These are phyloP conservation scores for Fragosphaeria purpurea DNA, from an alignment of 2,329 filamentous ascomycete genomes.

Conservation along the genomic window DNA sequence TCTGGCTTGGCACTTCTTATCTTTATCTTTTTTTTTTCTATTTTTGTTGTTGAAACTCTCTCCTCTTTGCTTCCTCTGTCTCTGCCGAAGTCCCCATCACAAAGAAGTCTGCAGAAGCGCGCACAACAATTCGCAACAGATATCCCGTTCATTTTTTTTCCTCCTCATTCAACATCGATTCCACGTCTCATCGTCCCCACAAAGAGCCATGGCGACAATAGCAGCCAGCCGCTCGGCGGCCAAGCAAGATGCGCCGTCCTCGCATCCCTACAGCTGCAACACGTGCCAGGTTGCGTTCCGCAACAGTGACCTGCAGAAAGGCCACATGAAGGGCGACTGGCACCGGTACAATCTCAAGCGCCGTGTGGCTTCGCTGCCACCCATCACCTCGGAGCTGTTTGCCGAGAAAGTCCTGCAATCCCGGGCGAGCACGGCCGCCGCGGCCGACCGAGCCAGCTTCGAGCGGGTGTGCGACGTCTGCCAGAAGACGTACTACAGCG, in stretches of 20 bases:
- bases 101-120: too few species aligned
- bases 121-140: too few species aligned
- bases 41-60: too few species aligned
- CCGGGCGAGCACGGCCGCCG: slow-evolving; percentile 72
- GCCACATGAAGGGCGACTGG: slow-evolving; percentile 98
- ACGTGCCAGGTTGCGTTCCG: slow-evolving; percentile 96
- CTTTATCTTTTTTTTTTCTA: not conserved
- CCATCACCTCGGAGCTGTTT: slow-evolving; percentile 85
- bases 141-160: too few species aligned
- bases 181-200: too few species aligned
- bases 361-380: slow-evolving; percentile 78
- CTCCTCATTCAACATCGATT: too few species aligned
- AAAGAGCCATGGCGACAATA: slow-evolving; percentile 38
- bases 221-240: slow-evolving; percentile 25
- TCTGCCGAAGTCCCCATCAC: too few species aligned
- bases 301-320: slow-evolving; percentile 83
- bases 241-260: slow-evolving; percentile 27
- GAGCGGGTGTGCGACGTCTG: slow-evolving; percentile 75
- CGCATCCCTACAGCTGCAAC: slow-evolving; percentile 95
- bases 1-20: too few species aligned
- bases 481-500: slow-evolving; percentile 88
- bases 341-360: slow-evolving; percentile 98
- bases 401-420: slow-evolving; percentile 92
- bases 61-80: too few species aligned
- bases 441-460: slow-evolving; percentile 80